phyloP scores from a whole-genome alignment of 345 rosid genomes.

The Syzygium oleosum region DNA sequence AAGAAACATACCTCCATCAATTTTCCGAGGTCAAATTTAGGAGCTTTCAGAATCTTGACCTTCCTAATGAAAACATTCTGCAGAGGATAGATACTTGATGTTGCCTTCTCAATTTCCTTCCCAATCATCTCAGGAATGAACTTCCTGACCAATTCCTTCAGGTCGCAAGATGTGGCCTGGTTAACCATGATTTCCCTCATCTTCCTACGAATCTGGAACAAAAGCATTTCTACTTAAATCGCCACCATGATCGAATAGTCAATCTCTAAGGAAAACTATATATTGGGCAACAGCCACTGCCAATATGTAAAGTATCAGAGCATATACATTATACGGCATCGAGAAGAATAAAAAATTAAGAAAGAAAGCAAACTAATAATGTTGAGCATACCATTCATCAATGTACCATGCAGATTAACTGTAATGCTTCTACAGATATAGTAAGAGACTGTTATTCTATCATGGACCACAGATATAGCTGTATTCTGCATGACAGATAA shows the following conservation, averaged over 20 bases:
- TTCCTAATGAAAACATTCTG: constrained; percentile 89
- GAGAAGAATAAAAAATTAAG: not conserved
- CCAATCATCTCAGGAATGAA: constrained; percentile 89
- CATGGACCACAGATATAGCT: not conserved
- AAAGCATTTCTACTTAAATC: not conserved
- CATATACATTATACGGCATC: not conserved
- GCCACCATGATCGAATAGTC: not conserved
- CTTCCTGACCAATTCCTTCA: constrained; percentile 79
- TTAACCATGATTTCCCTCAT: constrained; percentile 89
- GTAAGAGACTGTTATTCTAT: not conserved
- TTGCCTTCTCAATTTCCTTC: constrained; percentile 83
- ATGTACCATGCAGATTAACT: not conserved
- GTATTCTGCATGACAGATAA: not conserved
- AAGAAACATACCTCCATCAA: constrained; percentile 63
- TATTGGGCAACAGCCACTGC: not conserved
- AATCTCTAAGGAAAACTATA: not conserved
- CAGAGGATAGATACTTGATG: constrained; percentile 68
- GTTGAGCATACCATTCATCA: not conserved
- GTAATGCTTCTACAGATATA: not conserved
- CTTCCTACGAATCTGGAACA: constrained; percentile 71
- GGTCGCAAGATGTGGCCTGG: constrained; percentile 75
- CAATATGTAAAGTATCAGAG: not conserved
- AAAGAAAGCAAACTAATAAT: not conserved
- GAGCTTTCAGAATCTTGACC: constrained; percentile 92
- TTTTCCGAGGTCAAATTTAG: constrained; percentile 95